A percentile compares a stretch with the other conserved stretches of the same genome.
These are phyloP conservation scores for Phytopythium montanum DNA, from an alignment of 352 stramenopile genomes.

Conservation along the genomic window DNA sequence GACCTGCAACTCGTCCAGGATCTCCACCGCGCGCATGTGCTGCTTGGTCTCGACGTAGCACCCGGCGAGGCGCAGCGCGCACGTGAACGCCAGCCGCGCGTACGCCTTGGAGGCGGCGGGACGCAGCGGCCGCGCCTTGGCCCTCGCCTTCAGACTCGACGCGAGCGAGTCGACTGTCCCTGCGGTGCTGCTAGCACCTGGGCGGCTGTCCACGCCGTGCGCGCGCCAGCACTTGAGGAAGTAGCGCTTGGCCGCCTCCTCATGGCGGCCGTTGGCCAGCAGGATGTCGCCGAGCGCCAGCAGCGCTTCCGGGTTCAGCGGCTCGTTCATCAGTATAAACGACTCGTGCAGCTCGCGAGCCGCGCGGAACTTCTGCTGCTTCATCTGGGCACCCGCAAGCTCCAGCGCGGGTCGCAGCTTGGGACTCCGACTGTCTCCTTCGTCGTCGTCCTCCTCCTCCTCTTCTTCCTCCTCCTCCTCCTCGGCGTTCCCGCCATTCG, in stretches of 20 bases:
- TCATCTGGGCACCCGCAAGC: slow-evolving; percentile 35
- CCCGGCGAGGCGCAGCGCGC: slow-evolving; percentile 37
- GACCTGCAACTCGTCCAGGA: slow-evolving; percentile 38
- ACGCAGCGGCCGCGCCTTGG: background rate
- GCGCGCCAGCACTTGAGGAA: slow-evolving; percentile 44
- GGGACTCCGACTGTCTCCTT: slow-evolving; percentile 14
- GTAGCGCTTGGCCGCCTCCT: slow-evolving; percentile 30
- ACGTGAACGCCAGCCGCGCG: slow-evolving; percentile 29
- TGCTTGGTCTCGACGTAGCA: slow-evolving; percentile 37
- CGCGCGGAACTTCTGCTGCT: slow-evolving; percentile 39
- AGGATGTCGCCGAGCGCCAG: slow-evolving; percentile 54
- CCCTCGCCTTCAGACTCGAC: slow-evolving; percentile 4
- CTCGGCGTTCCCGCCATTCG: background rate
- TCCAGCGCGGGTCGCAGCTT: slow-evolving; percentile 27
- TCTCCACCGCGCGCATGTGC: slow-evolving; percentile 23
- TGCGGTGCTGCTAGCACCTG: background rate
- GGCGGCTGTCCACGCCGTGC: slow-evolving; percentile 7
- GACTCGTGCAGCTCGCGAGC: slow-evolving; percentile 44
- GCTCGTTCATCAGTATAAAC: slow-evolving; percentile 35
- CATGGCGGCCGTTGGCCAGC: slow-evolving; percentile 31
- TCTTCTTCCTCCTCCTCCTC: background rate
- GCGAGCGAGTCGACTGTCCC: slow-evolving; percentile 4
- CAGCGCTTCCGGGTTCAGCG: slow-evolving; percentile 38
- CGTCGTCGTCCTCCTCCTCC: slow-evolving; percentile 4
- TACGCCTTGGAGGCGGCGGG: slow-evolving; percentile 18